Conservation (phyloP, 2,329 filamentous ascomycete species). For the Exophiala calicioides region DNA sequence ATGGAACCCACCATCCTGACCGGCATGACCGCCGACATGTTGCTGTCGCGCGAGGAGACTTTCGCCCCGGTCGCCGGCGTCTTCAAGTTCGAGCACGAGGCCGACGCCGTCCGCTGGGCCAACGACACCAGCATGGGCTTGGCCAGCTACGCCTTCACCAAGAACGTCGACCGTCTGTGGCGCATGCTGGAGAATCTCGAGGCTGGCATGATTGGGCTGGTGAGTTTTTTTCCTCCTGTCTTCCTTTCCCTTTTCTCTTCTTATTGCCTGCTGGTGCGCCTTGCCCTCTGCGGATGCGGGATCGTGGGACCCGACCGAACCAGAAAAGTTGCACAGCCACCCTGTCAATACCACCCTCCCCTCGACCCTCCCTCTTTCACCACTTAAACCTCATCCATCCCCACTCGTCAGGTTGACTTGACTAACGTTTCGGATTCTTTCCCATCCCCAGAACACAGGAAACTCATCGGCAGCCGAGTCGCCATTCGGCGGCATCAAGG, state of each 20-base stretch:
- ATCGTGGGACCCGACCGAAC: no score
- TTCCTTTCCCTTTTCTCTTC: not conserved
- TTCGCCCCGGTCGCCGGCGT: conserved; percentile 67
- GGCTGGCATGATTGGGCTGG: conserved; percentile 68
- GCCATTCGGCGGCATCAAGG: conserved; percentile 68
- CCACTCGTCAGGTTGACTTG: not conserved
- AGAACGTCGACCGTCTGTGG: conserved; percentile 66
- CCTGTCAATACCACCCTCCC: no score
- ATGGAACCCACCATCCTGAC: conserved; percentile 68
- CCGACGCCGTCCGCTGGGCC: conserved; percentile 56
- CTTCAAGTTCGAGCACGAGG: conserved; percentile 66
- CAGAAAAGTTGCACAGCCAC: no score
- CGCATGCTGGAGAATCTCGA: conserved; percentile 67
- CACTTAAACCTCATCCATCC: not conserved
- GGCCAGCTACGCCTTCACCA: conserved; percentile 69
- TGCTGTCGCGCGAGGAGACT: conserved; percentile 60
- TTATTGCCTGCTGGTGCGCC: not conserved
- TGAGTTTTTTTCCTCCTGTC: conserved; percentile 31
- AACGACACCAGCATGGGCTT: conserved; percentile 32
- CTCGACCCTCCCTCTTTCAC: no score
- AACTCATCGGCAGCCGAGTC: conserved; percentile 67
- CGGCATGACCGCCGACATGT: conserved; percentile 60
- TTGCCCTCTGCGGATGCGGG: not conserved
- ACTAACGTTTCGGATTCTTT: conserved; percentile 4
- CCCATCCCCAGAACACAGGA: conserved; percentile 41